A percentile compares a stretch with the other conserved stretches of the same genome.
phyloP scores from a whole-genome alignment of 2,329 filamentous ascomycete genomes.

The Fusarium sp. region DNA sequence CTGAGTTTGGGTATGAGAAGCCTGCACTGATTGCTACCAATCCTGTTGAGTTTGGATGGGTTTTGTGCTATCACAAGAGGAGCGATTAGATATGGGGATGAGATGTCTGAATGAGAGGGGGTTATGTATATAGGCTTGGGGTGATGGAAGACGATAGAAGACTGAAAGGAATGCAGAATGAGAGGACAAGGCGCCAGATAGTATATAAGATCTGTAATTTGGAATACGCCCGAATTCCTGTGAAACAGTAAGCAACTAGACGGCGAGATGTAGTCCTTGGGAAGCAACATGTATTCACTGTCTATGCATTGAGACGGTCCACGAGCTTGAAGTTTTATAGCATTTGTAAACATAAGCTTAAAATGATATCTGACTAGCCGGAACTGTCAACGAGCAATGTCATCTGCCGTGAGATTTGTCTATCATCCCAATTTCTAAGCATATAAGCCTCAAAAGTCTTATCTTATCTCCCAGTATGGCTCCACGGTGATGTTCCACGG shows the following conservation, averaged over 20 bases:
- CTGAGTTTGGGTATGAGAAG: conserved; percentile 20
- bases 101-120: not conserved
- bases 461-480: not conserved
- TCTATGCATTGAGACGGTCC: no score
- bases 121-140: not conserved
- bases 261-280: not conserved
- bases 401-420: not conserved
- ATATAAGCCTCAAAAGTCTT: not conserved
- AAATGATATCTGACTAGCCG: rapidly evolving
- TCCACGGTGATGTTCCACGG: not conserved
- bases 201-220: not conserved
- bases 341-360: not conserved
- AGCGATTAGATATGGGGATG: not conserved
- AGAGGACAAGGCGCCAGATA: not conserved
- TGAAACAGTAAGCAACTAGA: not conserved
- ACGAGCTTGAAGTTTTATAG: no score
- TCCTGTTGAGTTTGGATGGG: conserved; percentile 30
- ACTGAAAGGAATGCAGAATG: not conserved
- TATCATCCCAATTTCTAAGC: not conserved
- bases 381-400: rapidly evolving
- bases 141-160: no score
- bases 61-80: conserved; percentile 23
- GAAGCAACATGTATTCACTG: no score
- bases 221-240: rapidly evolving
- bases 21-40: conserved; percentile 31